Evolutionary conservation across 1,139 yeast species (phyloP).

Genomic region (Kodamaea suecica): DNA sequence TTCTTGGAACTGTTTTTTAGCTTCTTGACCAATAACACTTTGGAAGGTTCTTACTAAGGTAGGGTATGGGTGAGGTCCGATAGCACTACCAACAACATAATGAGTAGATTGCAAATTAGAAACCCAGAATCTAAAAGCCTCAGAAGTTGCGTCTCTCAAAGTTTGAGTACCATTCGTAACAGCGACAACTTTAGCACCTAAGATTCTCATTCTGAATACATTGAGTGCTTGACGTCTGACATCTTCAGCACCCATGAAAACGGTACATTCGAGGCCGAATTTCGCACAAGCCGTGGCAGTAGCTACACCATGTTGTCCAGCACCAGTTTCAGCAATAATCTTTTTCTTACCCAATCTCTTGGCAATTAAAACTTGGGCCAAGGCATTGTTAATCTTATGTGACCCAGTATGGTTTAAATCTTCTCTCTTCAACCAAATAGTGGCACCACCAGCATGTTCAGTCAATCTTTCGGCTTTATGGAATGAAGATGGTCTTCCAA

Average conservation of each 20-base stretch:
- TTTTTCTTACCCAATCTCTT: conserved; percentile 86
- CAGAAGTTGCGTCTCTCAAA: conserved; percentile 95
- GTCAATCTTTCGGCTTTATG: conserved; percentile 89
- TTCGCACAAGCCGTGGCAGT: conserved; percentile 99
- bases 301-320: conserved; percentile 99
- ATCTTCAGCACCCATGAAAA: conserved; percentile 99
- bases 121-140: conserved; percentile 96
- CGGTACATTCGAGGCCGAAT: conserved; percentile 93
- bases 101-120: conserved; percentile 82
- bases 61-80: conserved; percentile 99
- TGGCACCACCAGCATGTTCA: conserved; percentile 92
- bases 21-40: conserved; percentile 92
- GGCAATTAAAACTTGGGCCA: conserved; percentile 92
- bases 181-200: conserved; percentile 93
- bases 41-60: conserved; percentile 97
- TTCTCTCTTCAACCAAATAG: conserved; percentile 97
- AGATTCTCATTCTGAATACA: conserved; percentile 93
- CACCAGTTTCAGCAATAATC: conserved; percentile 98
- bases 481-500: conserved; percentile 93
- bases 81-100: conserved; percentile 95
- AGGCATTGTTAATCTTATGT: conserved; percentile 93
- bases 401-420: conserved; percentile 98
- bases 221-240: conserved; percentile 97
- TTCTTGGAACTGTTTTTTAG: conserved; percentile 82
- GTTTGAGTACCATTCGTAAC: conserved; percentile 95